Base-by-base conservation (phyloP, 2,329 filamentous ascomycete species). In the Diaporthe helianthi region DNA sequence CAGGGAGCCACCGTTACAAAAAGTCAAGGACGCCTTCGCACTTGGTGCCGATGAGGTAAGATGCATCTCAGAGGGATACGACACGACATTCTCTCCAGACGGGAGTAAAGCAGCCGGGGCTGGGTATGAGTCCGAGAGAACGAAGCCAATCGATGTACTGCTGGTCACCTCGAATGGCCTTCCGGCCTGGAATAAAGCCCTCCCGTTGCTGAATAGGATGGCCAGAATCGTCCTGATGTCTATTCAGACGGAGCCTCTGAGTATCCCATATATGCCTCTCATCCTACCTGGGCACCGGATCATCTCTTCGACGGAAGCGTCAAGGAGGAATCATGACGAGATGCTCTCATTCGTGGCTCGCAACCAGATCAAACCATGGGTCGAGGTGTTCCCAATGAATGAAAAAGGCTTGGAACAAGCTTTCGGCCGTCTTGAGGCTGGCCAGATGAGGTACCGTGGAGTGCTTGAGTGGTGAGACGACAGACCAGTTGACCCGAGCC, bases 361-460 rank as follows among this genome's bases (percentile, higher is more conserved):
- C 7, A 69, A 72, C 51, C 38, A 65, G 3, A 69, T 73, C 51
- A 68, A 55, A 44, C 71, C 72, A 2, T 70, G 65, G 65, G 58
- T 72, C n/a, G 71, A 72, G 49, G 53, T 52, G n/a, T 73, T 72
- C 17, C 67, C 71, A 3, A 73, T 73, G 71, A 72, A 61, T 22
- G 55, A 58, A n/a, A 31, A 63, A 22, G 72, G 72, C 9, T 22
- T 73, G 41, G 49, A 60, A 44, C 31, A 69, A 46, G 72, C 72
- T 7, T 73, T 72, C 13, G 29, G 36, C 4, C 65, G 55, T 9
- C 69, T 73, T 26, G 68, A 73, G 63, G 54, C 26, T 22, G 72
- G 72, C 24, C 60, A 64, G 33, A 73, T 73, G 69, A 64, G 71
- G 17, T 72, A 69, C 24, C 60, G 72, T 12, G 71, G 70, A 29